Evolutionary conservation across 2,329 filamentous ascomycete genomes (phyloP).

Genomic region (Colletotrichum graminicola): DNA sequence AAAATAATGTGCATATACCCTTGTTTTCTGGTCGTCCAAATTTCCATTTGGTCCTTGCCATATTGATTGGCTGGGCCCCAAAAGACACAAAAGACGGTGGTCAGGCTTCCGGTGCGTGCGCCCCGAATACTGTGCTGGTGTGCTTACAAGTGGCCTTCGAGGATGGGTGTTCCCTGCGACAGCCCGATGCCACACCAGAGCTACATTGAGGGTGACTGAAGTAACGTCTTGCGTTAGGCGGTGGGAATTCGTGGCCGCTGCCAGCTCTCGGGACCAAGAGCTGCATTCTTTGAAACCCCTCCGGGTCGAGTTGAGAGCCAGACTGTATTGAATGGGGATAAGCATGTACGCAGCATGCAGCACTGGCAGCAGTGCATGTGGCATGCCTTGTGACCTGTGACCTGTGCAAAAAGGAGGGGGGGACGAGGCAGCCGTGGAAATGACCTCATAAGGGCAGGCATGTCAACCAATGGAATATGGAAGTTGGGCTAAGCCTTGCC

Average conservation of each 20-base stretch:
- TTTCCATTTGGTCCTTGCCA: constrained; percentile 1
- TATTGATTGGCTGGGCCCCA: constrained; percentile 24
- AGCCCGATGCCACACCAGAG: constrained; percentile 6
- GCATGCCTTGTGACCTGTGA: neutral
- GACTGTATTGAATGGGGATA: neutral
- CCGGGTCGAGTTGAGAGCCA: neutral
- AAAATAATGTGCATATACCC: neutral
- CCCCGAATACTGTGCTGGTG: constrained; percentile 9
- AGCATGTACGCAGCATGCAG: constrained; percentile 6
- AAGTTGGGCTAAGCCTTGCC: constrained; percentile 16
- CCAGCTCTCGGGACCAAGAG: neutral
- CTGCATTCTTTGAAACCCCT: constrained; percentile 1
- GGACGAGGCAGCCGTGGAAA: constrained; percentile 20
- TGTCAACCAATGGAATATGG: constrained; percentile 9
- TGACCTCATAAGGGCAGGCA: constrained; percentile 31
- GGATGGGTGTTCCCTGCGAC: constrained; percentile 21
- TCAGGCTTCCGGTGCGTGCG: constrained; percentile 22
- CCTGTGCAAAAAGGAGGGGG: neutral
- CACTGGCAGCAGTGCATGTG: constrained; percentile 3
- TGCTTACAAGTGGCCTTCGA: constrained; percentile 14
- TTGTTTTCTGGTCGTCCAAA: constrained; percentile 13
- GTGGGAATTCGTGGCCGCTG: neutral
- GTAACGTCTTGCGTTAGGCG: neutral
- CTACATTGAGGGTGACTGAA: neutral
- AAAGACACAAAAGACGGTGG: constrained; percentile 9